Evolutionary conservation across 805 yeast genomes (phyloP).

Genomic region (Candida oleophila): DNA sequence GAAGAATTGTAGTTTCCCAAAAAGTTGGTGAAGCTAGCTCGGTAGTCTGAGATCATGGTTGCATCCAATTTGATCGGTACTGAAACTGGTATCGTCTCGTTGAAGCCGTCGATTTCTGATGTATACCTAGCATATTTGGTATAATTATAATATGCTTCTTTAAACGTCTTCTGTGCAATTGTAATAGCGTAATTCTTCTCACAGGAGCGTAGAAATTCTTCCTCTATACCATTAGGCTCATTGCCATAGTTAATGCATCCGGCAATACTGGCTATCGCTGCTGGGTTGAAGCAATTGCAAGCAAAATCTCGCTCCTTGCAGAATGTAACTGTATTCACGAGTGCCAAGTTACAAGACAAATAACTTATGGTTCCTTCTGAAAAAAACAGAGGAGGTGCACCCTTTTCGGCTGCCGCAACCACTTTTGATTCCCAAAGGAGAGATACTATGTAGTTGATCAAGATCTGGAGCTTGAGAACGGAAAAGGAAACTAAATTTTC

Average conservation of each 20-base stretch:
- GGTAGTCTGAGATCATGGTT: not conserved
- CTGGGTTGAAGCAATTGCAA: not conserved
- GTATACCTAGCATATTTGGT: conserved; percentile 14
- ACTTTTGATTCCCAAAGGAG: not conserved
- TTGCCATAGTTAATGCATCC: conserved; percentile 22
- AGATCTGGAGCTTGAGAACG: not conserved
- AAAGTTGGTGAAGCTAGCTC: conserved; percentile 31
- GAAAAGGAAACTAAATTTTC: not conserved
- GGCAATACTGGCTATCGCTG: conserved; percentile 24
- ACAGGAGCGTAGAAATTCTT: not conserved
- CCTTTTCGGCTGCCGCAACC: not conserved
- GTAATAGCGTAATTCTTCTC: conserved; percentile 14
- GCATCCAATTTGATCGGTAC: conserved; percentile 4
- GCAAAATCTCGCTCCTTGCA: not conserved
- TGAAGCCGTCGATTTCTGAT: conserved; percentile 22
- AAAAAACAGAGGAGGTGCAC: not conserved
- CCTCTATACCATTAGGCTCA: conserved; percentile 16
- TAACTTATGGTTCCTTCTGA: not conserved
- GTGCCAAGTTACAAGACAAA: not conserved
- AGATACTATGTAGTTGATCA: not conserved
- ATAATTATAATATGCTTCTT: conserved; percentile 14
- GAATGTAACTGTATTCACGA: not conserved
- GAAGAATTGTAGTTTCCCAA: conserved; percentile 44
- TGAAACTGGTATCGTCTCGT: conserved; percentile 13
- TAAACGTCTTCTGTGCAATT: conserved; percentile 16